A percentile compares a stretch with the other conserved stretches of the same genome.
These are phyloP conservation scores for Candida gigantensis DNA, from an alignment of 1,139 yeast species.

Conservation along the genomic window DNA sequence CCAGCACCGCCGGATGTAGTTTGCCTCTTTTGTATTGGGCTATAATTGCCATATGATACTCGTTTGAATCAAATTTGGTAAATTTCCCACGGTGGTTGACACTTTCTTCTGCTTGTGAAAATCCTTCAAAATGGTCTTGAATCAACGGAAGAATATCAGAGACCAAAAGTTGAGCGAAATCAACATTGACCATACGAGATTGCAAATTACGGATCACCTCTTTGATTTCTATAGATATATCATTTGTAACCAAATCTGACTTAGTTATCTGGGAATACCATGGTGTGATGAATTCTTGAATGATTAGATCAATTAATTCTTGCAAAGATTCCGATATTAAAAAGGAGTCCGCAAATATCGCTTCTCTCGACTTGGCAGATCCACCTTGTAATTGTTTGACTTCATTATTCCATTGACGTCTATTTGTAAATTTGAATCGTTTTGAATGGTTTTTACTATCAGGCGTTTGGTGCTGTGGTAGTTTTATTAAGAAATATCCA, in stretches of 20 bases:
- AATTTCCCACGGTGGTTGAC: conserved; percentile 23
- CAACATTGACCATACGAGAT: conserved; percentile 42
- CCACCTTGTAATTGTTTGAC: conserved; percentile 11
- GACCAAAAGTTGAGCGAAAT: conserved; percentile 60
- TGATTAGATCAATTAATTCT: conserved; percentile 50
- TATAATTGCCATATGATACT: conserved; percentile 59
- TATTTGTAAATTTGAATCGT: conserved; percentile 28
- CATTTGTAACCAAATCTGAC: conserved; percentile 53
- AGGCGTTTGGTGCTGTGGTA: conserved; percentile 14
- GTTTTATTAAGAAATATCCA: conserved; percentile 1
- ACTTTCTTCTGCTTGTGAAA: conserved; percentile 53
- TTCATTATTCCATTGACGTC: conserved; percentile 29
- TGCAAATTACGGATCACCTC: conserved; percentile 43
- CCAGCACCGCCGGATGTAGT: conserved; percentile 62
- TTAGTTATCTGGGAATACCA: conserved; percentile 63
- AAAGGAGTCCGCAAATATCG: conserved; percentile 52
- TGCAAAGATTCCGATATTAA: conserved; percentile 55
- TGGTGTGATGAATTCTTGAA: conserved; percentile 59
- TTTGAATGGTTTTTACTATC: neutral
- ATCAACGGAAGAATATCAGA: conserved; percentile 62
- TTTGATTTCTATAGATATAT: conserved; percentile 52
- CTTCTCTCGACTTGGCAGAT: conserved; percentile 16
- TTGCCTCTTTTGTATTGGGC: conserved; percentile 56
- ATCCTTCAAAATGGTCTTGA: conserved; percentile 63
- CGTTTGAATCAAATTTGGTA: conserved; percentile 35